Conservation (phyloP, 768 basidiomycete species). For the Amanita pseudoporphyria region DNA sequence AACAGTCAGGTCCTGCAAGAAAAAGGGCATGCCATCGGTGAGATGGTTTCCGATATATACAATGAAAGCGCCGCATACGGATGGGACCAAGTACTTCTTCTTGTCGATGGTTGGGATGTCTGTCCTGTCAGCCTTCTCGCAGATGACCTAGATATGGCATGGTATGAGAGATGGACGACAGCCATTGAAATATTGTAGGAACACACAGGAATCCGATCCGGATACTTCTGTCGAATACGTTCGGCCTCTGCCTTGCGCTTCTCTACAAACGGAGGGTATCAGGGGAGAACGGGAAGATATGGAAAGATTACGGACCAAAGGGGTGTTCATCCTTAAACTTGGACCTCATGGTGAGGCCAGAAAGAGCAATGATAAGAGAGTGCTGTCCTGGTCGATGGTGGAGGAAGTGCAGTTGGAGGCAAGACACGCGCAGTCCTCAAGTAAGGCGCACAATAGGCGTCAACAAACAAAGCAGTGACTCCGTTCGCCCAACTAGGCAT, state of each 20-base stretch:
- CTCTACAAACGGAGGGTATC: slow-evolving; percentile 46
- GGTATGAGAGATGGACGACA: neutral
- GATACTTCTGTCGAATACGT: slow-evolving; percentile 97
- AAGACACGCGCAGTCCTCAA: slow-evolving; percentile 33
- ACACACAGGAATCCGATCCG: slow-evolving; percentile 94
- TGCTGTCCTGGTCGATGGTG: slow-evolving; percentile 11
- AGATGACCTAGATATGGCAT: slow-evolving; percentile 70
- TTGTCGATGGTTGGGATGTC: slow-evolving; percentile 99
- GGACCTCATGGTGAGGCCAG: slow-evolving; percentile 57
- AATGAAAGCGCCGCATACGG: slow-evolving; percentile 40
- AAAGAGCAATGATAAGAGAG: slow-evolving; percentile 4
- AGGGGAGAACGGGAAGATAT: slow-evolving; percentile 11
- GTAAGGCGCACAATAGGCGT: slow-evolving; percentile 23
- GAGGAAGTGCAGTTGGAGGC: slow-evolving; percentile 15
- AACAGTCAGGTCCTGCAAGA: slow-evolving; percentile 79
- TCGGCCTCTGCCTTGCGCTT: slow-evolving; percentile 99
- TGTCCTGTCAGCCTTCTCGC: slow-evolving; percentile 97
- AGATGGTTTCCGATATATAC: neutral
- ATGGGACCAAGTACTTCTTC: slow-evolving; percentile 99
- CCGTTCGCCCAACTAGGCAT: slow-evolving; percentile 18
- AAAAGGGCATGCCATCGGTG: neutral
- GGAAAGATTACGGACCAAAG: slow-evolving; percentile 61
- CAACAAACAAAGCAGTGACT: slow-evolving; percentile 22
- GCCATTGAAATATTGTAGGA: slow-evolving; percentile 3
- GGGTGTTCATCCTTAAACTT: slow-evolving; percentile 99